Conservation (phyloP, 257 asterid genomes). For the Solanum chilense region DNA sequence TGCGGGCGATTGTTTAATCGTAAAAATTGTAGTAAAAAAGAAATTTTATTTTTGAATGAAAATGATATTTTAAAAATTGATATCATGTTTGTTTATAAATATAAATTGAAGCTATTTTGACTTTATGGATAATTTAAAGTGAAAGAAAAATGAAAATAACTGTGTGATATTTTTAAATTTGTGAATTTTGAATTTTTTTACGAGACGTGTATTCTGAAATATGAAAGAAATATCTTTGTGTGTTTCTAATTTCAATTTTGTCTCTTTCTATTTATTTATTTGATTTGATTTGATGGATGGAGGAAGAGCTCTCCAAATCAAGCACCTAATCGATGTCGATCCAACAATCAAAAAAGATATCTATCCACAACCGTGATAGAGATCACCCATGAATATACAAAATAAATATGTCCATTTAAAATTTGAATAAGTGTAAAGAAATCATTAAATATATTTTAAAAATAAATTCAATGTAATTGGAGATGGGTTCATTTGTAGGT, state of each 20-base stretch:
- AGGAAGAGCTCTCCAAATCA: not conserved
- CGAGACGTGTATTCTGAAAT: rapidly evolving
- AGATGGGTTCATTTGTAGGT: not conserved
- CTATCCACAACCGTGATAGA: not conserved
- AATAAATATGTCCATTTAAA: not conserved
- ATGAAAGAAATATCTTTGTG: not conserved
- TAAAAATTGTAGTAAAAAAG: too few species aligned
- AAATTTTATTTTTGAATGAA: too few species aligned
- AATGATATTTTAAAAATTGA: too few species aligned
- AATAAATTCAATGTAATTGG: not conserved
- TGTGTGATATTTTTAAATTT: too few species aligned
- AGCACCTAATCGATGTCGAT: not conserved
- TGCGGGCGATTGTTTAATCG: not conserved
- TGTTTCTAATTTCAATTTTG: not conserved
- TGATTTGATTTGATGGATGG: not conserved
- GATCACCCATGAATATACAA: not conserved
- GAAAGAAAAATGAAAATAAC: too few species aligned
- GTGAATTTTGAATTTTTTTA: too few species aligned
- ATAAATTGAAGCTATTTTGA: too few species aligned
- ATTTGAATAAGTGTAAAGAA: not conserved
- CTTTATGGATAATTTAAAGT: too few species aligned
- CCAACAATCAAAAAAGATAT: not conserved
- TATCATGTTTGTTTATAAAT: too few species aligned
- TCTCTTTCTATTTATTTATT: not conserved
- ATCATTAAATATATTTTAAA: not conserved